phyloP scores from a whole-genome alignment of 2,329 filamentous ascomycete species.

The Cordyceps fumosorosea region DNA sequence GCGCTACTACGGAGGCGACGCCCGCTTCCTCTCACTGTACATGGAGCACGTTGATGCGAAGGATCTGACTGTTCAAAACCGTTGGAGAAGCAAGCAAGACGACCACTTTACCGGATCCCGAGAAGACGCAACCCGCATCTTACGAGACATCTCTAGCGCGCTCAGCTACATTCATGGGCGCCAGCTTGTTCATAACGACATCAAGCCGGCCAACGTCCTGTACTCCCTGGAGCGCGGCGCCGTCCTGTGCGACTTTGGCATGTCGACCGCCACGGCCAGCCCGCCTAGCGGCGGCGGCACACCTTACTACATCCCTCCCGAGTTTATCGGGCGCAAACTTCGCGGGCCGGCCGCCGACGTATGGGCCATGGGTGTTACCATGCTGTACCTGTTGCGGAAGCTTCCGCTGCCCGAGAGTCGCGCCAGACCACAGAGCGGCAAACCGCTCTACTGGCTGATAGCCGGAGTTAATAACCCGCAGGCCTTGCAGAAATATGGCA shows the following conservation, averaged over 20 bases:
- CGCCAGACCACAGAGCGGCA: slow-evolving; percentile 36
- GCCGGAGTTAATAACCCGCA: slow-evolving; percentile 44
- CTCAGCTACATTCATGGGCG: slow-evolving; percentile 50
- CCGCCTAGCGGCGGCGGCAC: slow-evolving; percentile 48
- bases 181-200: slow-evolving; percentile 53
- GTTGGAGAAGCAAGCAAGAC: slow-evolving; percentile 41
- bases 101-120: slow-evolving; percentile 46
- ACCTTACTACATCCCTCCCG: slow-evolving; percentile 55
- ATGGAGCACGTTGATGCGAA: slow-evolving; percentile 55
- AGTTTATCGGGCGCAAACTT: slow-evolving; percentile 50
- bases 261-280: slow-evolving; percentile 42
- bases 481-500: slow-evolving; percentile 28
- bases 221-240: slow-evolving; percentile 53
- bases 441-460: slow-evolving; percentile 52
- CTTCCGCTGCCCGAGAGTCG: slow-evolving; percentile 49
- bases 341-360: slow-evolving; percentile 51
- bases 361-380: slow-evolving; percentile 54
- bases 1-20: slow-evolving; percentile 51
- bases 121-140: slow-evolving; percentile 44
- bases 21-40: slow-evolving; percentile 52
- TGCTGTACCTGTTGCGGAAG: slow-evolving; percentile 52
- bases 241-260: slow-evolving; percentile 54
- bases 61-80: slow-evolving; percentile 42
- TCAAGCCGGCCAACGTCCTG: slow-evolving; percentile 56
- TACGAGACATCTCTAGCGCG: slow-evolving; percentile 47